Evolutionary conservation across 1,284 basidiomycete species (phyloP).

Genomic region (Ustilago trichophora): DNA sequence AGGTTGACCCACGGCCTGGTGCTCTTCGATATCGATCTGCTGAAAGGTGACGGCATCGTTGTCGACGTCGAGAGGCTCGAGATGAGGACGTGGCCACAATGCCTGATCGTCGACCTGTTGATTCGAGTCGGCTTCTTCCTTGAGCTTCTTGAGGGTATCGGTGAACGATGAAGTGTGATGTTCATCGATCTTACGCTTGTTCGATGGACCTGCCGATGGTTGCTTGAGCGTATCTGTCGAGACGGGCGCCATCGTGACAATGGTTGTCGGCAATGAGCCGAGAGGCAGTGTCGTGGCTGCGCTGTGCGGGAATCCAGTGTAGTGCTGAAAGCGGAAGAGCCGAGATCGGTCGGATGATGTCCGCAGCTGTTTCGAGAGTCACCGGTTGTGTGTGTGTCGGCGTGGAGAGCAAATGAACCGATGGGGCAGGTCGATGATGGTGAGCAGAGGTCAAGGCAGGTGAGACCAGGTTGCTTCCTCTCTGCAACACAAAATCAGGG

Average conservation of each 20-base stretch:
- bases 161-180: slow-evolving; percentile 51
- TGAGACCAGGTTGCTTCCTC: no score
- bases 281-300: no score
- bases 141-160: slow-evolving; percentile 55
- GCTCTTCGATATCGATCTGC: slow-evolving; percentile 66
- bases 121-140: slow-evolving; percentile 44
- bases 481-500: no score
- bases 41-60: slow-evolving; percentile 58
- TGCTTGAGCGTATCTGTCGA: slow-evolving; percentile 29
- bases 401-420: no score
- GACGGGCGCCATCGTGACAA: slow-evolving; percentile 42
- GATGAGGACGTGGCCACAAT: slow-evolving; percentile 53
- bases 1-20: slow-evolving; percentile 44
- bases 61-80: slow-evolving; percentile 45
- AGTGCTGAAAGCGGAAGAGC: no score
- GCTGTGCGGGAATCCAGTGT: no score
- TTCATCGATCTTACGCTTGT: slow-evolving; percentile 47
- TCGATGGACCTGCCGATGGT: slow-evolving; percentile 22
- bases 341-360: no score
- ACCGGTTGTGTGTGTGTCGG: no score
- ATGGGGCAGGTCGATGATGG: no score
- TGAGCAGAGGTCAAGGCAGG: no score
- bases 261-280: no score
- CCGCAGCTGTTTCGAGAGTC: no score
- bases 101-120: slow-evolving; percentile 45